Evolutionary conservation across 2,329 filamentous ascomycete genomes (phyloP).

Genomic region (Colletotrichum navitas): DNA sequence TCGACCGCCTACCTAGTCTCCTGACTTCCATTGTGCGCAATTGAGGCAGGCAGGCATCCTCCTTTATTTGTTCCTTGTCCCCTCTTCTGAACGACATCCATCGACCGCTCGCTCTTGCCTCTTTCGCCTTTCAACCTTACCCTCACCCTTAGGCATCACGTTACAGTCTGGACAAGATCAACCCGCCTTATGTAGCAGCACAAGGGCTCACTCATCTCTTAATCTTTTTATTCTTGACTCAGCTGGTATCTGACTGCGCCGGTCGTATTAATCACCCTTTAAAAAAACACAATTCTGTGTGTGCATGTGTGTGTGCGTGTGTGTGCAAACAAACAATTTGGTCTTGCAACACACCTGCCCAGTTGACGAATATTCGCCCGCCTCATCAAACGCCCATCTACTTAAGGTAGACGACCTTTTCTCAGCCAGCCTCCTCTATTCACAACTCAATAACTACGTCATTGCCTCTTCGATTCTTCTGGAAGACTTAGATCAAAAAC

Average conservation of each 20-base stretch:
- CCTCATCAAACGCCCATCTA: neutral
- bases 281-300: slow-evolving; percentile 7
- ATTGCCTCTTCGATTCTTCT: slow-evolving; percentile 29
- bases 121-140: slow-evolving; percentile 17
- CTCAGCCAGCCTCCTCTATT: neutral
- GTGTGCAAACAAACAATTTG: neutral
- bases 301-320: neutral
- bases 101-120: slow-evolving; percentile 27
- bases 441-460: neutral
- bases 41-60: slow-evolving; percentile 35
- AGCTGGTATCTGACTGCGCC: slow-evolving; percentile 40
- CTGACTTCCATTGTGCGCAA: slow-evolving; percentile 13
- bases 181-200: slow-evolving; percentile 20
- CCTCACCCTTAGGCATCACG: neutral
- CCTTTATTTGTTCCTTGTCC: slow-evolving; percentile 31
- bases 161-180: slow-evolving; percentile 9
- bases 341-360: slow-evolving; percentile 4
- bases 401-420: slow-evolving; percentile 8
- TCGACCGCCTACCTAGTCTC: slow-evolving; percentile 32
- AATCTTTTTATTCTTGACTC: slow-evolving; percentile 39
- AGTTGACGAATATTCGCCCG: slow-evolving; percentile 1
- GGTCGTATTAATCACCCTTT: slow-evolving; percentile 31
- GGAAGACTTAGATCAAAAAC: slow-evolving; percentile 26
- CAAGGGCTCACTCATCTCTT: slow-evolving; percentile 20
- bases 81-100: slow-evolving; percentile 18